Evolutionary conservation across 148 eudicot species (phyloP).

Genomic region (Camellia lanceoleosa): DNA sequence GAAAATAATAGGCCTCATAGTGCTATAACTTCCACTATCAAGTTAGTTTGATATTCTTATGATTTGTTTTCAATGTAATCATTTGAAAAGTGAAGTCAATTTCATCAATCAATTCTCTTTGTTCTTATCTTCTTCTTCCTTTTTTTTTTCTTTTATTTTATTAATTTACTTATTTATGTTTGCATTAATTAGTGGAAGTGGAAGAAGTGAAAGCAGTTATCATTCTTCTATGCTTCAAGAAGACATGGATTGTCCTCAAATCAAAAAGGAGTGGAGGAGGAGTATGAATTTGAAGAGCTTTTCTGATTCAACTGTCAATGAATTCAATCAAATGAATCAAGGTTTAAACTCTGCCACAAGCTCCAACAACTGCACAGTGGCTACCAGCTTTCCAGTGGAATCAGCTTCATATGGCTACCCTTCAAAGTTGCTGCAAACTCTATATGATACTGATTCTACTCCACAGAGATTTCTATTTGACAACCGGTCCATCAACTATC

Average conservation of each 20-base stretch:
- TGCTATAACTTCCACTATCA: constrained; percentile 18
- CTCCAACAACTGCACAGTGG: constrained; percentile 29
- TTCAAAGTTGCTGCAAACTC: constrained; percentile 46
- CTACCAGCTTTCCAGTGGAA: constrained; percentile 30
- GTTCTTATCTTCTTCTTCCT: constrained; percentile 10
- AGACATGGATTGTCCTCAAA: constrained; percentile 27
- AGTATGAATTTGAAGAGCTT: constrained; percentile 5
- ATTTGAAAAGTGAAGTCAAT: constrained; percentile 22
- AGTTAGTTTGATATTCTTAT: constrained; percentile 8
- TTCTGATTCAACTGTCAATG: constrained; percentile 12
- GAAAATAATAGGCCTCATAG: background rate
- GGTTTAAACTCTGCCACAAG: background rate
- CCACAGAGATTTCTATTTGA: constrained; percentile 26
- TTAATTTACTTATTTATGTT: no score
- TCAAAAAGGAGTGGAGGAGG: constrained; percentile 23
- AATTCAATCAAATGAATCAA: constrained; percentile 21
- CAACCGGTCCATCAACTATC: constrained; percentile 19
- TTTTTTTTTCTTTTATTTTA: constrained; percentile 14
- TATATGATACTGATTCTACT: constrained; percentile 32
- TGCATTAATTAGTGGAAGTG: constrained; percentile 29
- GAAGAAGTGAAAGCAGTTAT: constrained; percentile 31
- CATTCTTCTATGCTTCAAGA: constrained; percentile 38
- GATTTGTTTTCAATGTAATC: constrained; percentile 20
- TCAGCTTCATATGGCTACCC: constrained; percentile 34
- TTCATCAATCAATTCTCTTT: constrained; percentile 1